phyloP scores from a whole-genome alignment of 352 stramenopile genomes.

The Blastocystis sp. region DNA sequence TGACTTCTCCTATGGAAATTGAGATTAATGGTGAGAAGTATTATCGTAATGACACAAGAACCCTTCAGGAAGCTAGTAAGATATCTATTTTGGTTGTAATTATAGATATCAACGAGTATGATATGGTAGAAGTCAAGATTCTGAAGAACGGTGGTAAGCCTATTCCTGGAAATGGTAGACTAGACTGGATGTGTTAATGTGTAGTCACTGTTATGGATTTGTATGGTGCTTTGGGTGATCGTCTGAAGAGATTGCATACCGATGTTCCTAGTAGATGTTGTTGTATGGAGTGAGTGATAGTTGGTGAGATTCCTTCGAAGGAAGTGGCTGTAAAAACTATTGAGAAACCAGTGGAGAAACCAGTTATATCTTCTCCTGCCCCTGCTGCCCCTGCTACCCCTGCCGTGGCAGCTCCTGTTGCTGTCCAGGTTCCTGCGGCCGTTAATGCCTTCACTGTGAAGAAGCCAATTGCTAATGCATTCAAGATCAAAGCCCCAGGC shows the following conservation, averaged over 20 bases:
- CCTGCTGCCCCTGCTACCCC: neutral
- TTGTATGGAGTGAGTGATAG: neutral
- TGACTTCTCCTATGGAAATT: slow-evolving; percentile 54
- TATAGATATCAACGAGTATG: slow-evolving; percentile 55
- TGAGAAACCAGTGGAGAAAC: neutral
- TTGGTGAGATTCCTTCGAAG: neutral
- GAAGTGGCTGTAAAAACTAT: neutral
- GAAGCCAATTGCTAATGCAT: neutral
- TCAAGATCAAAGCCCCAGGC: neutral
- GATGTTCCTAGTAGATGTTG: neutral
- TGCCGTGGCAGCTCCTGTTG: neutral
- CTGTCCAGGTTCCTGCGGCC: neutral
- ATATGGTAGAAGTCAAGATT: slow-evolving; percentile 57
- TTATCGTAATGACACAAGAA: slow-evolving; percentile 45
- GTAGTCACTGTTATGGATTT: slow-evolving; percentile 56
- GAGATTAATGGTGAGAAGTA: slow-evolving; percentile 30
- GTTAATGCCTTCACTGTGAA: slow-evolving; percentile 27
- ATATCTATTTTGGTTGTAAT: neutral
- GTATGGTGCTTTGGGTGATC: slow-evolving; percentile 22
- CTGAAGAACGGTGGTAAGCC: slow-evolving; percentile 49
- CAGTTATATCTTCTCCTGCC: neutral
- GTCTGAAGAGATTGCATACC: slow-evolving; percentile 8
- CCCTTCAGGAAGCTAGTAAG: slow-evolving; percentile 1
- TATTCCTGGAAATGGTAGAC: slow-evolving; percentile 29
- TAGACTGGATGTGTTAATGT: neutral